Conservation (phyloP, 2,329 filamentous ascomycete species). For the Cryphonectria japonica region DNA sequence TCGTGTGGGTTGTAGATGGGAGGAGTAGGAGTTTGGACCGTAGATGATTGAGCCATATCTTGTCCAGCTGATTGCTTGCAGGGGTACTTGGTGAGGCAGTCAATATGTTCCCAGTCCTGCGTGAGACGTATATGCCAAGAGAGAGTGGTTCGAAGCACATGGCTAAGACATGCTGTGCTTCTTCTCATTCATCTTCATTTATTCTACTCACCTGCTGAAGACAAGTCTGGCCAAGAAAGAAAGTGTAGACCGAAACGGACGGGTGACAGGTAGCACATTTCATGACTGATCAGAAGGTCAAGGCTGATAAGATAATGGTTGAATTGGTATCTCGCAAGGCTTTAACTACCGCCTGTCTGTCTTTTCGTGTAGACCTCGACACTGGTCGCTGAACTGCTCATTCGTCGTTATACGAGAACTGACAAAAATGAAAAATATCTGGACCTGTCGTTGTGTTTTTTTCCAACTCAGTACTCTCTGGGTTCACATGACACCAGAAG, state of each 20-base stretch:
- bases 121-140: not conserved
- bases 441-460: not conserved
- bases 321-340: slow-evolving; percentile 11
- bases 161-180: not conserved
- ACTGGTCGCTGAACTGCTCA: not conserved
- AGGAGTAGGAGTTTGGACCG: not conserved
- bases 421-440: not conserved
- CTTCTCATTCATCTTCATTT: not conserved
- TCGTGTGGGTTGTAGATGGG: not conserved
- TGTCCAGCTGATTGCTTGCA: not conserved
- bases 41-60: not conserved
- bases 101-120: not conserved
- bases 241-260: not conserved
- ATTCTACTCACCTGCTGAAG: not conserved
- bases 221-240: not conserved
- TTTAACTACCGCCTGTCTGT: slow-evolving; percentile 12
- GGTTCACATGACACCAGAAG: not conserved
- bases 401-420: not conserved
- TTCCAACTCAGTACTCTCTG: not conserved
- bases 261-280: not conserved
- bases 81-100: not conserved
- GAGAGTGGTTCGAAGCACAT: not conserved
- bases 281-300: not conserved
- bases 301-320: not conserved
- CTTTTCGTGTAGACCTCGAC: not conserved